phyloP scores from a whole-genome alignment of 2,329 filamentous ascomycete species.

The Helicocarpus griseus region DNA sequence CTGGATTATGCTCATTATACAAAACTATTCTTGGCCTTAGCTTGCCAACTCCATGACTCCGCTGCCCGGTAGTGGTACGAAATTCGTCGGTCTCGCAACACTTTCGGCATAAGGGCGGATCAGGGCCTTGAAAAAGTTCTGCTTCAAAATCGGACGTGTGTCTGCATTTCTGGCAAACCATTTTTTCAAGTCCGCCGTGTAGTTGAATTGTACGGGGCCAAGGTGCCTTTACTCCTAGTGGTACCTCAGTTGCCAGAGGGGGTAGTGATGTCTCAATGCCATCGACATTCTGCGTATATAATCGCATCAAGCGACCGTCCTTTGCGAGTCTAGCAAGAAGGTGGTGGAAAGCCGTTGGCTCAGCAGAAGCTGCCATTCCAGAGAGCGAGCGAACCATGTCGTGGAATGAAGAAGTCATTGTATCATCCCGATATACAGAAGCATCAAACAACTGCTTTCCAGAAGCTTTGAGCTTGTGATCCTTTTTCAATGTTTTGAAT shows the following conservation, averaged over 20 bases:
- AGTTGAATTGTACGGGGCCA: slow-evolving; percentile 93
- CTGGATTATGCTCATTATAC: slow-evolving; percentile 95
- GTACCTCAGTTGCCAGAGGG: slow-evolving; percentile 70
- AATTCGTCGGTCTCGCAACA: slow-evolving; percentile 68
- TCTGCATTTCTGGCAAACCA: slow-evolving; percentile 92
- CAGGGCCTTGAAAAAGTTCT: slow-evolving; percentile 71
- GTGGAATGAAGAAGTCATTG: slow-evolving; percentile 83
- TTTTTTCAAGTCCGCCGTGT: slow-evolving; percentile 86
- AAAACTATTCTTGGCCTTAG: slow-evolving; percentile 87
- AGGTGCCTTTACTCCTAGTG: slow-evolving; percentile 71
- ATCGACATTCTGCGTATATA: slow-evolving; percentile 97
- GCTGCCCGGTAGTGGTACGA: slow-evolving; percentile 69
- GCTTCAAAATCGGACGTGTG: slow-evolving; percentile 66
- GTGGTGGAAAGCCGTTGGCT: slow-evolving; percentile 85
- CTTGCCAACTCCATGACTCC: slow-evolving; percentile 85
- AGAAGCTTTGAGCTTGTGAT: slow-evolving; percentile 85
- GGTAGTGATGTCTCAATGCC: slow-evolving; percentile 78
- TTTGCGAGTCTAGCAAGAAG: slow-evolving; percentile 81
- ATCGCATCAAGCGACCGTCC: slow-evolving; percentile 74
- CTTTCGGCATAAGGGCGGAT: slow-evolving; percentile 66
- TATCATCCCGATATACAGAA: slow-evolving; percentile 89
- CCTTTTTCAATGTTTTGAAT: slow-evolving; percentile 72
- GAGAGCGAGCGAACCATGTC: slow-evolving; percentile 90
- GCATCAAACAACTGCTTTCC: slow-evolving; percentile 96
- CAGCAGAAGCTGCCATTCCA: slow-evolving; percentile 62